A percentile compares a stretch with the other conserved stretches of the same genome.
Evolutionary conservation across 805 yeast genomes (phyloP).

Genomic region (Saturnispora halmiae): DNA sequence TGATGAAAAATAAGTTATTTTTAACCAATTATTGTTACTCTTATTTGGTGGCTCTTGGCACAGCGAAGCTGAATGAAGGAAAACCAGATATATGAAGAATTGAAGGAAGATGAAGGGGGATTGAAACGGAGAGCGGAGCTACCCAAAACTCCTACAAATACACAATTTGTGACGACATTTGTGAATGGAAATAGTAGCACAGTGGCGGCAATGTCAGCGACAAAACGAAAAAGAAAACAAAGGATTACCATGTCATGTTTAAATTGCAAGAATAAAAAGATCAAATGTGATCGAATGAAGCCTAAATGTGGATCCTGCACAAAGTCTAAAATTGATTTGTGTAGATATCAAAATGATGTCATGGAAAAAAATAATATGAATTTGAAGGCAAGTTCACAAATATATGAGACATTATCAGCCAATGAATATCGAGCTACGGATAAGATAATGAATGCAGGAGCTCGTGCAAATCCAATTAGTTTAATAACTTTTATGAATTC

Average conservation of each 20-base stretch:
- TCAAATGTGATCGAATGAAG: slow-evolving; percentile 32
- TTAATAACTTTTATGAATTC: not conserved
- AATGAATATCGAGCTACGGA: not conserved
- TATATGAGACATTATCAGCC: too few species aligned
- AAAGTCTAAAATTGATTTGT: slow-evolving; percentile 5
- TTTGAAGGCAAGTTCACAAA: not conserved
- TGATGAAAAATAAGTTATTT: too few species aligned
- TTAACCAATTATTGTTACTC: too few species aligned
- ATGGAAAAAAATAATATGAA: not conserved
- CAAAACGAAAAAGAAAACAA: too few species aligned
- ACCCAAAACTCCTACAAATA: too few species aligned
- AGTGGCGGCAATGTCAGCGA: slow-evolving; percentile 33
- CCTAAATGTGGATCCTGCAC: slow-evolving; percentile 31
- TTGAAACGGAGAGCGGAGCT: too few species aligned
- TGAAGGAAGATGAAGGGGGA: too few species aligned
- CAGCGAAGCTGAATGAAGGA: too few species aligned
- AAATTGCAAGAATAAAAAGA: slow-evolving; percentile 41
- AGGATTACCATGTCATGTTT: slow-evolving; percentile 36
- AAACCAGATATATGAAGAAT: too few species aligned
- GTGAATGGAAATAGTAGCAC: too few species aligned
- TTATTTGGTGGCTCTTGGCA: too few species aligned
- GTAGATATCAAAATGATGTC: slow-evolving; percentile 7
- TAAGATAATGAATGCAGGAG: not conserved
- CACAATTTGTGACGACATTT: too few species aligned
- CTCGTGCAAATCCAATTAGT: not conserved